Evolutionary conservation across 148 eudicot species (phyloP).

Genomic region (Rhododendron ovatum): DNA sequence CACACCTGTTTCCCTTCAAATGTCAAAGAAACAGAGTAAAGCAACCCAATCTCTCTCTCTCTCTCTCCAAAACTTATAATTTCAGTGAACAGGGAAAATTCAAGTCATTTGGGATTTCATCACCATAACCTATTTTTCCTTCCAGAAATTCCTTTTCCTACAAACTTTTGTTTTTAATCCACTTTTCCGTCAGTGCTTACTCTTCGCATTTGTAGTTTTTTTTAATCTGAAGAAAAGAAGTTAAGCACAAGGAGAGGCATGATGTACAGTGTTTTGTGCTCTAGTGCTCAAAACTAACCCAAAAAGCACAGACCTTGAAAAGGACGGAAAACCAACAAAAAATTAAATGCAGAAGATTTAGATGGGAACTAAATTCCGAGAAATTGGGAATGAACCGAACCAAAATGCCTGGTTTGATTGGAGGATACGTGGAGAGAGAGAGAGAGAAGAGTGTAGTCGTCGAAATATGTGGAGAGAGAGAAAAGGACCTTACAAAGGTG

Average conservation of each 20-base stretch:
- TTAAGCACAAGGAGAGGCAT: background rate
- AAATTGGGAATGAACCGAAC: background rate
- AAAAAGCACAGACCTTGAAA: background rate
- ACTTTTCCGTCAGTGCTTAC: background rate
- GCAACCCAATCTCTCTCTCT: too few relatives aligned
- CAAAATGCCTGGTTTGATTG: too few relatives aligned
- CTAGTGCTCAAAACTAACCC: background rate
- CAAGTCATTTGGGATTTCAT: background rate
- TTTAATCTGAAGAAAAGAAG: background rate
- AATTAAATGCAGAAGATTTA: background rate
- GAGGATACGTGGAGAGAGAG: too few relatives aligned
- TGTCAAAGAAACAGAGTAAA: too few relatives aligned
- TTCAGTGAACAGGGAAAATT: background rate
- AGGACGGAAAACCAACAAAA: background rate
- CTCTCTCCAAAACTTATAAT: background rate
- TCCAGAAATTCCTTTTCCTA: background rate
- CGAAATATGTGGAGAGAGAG: too few relatives aligned
- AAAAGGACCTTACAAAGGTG: too few relatives aligned
- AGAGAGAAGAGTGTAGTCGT: too few relatives aligned
- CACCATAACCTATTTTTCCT: background rate
- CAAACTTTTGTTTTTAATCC: background rate
- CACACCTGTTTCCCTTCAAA: too few relatives aligned
- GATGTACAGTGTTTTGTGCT: background rate
- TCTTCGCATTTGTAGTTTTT: background rate
- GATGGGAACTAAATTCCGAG: background rate